phyloP scores from a whole-genome alignment of 805 yeast genomes.

The Teunomyces aglyptinius region DNA sequence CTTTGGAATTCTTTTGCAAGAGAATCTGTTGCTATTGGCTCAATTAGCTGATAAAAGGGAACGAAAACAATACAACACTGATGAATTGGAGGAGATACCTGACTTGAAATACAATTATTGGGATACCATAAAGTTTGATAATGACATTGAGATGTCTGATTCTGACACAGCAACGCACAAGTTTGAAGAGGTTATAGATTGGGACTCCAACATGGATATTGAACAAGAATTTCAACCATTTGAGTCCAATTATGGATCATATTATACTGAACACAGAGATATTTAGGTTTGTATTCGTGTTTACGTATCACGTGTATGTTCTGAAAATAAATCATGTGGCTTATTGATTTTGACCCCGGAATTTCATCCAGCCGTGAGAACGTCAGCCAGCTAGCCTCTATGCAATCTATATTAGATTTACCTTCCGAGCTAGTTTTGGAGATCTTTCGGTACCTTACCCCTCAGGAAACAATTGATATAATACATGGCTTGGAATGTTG shows the following conservation, averaged over 20 bases:
- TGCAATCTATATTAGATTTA: conserved; percentile 9
- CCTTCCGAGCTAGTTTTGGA: conserved; percentile 19
- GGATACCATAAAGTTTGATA: conserved; percentile 28
- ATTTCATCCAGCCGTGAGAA: not conserved
- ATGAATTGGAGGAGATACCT: not conserved
- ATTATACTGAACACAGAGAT: conserved; percentile 12
- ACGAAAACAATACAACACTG: not conserved
- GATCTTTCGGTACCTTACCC: conserved; percentile 11
- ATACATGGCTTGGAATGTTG: conserved; percentile 6
- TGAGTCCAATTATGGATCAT: conserved; percentile 19
- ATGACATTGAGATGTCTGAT: conserved; percentile 27
- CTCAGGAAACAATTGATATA: conserved; percentile 6
- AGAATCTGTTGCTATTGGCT: conserved; percentile 22
- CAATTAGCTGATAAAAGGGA: conserved; percentile 10
- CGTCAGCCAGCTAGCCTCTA: not conserved
- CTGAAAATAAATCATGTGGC: not conserved
- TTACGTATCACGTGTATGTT: not conserved
- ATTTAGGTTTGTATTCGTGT: not conserved
- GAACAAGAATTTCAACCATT: not conserved
- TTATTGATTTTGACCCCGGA: not conserved
- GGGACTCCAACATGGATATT: conserved; percentile 3
- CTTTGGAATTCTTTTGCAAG: conserved; percentile 23
- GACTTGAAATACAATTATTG: conserved; percentile 33
- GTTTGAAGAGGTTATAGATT: not conserved
- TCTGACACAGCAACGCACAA: conserved; percentile 3